Conservation (phyloP, 2,329 filamentous ascomycete species). For the Diplodia seriata region DNA sequence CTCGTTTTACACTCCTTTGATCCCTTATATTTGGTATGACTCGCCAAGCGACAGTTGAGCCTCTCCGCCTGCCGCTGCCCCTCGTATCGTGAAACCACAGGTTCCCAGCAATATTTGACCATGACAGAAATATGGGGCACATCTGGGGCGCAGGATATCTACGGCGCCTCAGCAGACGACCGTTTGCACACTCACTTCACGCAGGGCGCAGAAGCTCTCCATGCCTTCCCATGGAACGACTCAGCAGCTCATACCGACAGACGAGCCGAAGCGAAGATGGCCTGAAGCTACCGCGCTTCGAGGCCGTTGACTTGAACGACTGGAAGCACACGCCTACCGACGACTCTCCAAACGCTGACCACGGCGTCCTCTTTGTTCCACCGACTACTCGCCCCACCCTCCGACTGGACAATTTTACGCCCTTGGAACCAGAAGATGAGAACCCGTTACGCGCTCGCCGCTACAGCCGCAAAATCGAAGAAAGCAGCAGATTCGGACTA, state of each 20-base stretch:
- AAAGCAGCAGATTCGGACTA: slow-evolving; percentile 26
- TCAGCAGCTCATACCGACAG: slow-evolving; percentile 11
- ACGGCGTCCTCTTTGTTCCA: slow-evolving; percentile 12
- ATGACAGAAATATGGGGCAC: slow-evolving; percentile 26
- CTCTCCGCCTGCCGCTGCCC: background rate
- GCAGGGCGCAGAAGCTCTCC: slow-evolving; percentile 29
- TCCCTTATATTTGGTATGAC: slow-evolving; percentile 28
- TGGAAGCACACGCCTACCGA: slow-evolving; percentile 11
- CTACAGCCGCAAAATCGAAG: slow-evolving; percentile 21
- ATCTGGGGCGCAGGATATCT: slow-evolving; percentile 24
- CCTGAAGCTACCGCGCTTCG: slow-evolving; percentile 12
- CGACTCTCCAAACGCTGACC: slow-evolving; percentile 1
- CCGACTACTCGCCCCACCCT: background rate
- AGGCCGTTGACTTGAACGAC: slow-evolving; percentile 21
- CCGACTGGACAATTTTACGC: background rate
- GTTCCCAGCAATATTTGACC: slow-evolving; percentile 7
- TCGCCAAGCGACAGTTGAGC: slow-evolving; percentile 23
- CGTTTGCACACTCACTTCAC: slow-evolving; percentile 17
- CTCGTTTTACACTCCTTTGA: slow-evolving; percentile 4
- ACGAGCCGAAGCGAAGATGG: background rate
- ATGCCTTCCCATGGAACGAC: slow-evolving; percentile 20
- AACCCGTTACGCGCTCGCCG: slow-evolving; percentile 7
- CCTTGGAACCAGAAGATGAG: background rate
- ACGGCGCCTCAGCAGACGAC: slow-evolving; percentile 12
- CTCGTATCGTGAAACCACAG: slow-evolving; percentile 22